A percentile compares a stretch with the other conserved stretches of the same genome.
phyloP scores from a whole-genome alignment of 164 flowering plant genomes.

The Stephania japonica region DNA sequence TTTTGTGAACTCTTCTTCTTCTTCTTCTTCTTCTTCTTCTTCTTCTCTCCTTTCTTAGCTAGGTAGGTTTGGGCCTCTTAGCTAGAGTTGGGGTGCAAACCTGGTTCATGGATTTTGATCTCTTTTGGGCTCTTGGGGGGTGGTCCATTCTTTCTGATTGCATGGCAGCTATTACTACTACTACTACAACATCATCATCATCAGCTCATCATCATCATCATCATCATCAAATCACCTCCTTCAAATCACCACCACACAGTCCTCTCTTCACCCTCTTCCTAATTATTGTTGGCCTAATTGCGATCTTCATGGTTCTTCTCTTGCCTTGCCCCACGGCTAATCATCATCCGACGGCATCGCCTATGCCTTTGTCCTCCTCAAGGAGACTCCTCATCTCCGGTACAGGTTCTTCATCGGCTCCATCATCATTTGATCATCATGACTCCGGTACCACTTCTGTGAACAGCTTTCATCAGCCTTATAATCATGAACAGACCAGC shows the following conservation, averaged over 20 bases:
- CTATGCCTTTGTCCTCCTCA: conserved; percentile 7
- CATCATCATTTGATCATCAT: conserved; percentile 5
- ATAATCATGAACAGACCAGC: conserved; percentile 14
- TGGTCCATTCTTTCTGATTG: conserved; percentile 42
- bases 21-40: conserved; percentile 19
- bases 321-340: conserved; percentile 24
- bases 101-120: conserved; percentile 87
- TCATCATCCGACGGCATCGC: conserved; percentile 16
- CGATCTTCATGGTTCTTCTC: conserved; percentile 17
- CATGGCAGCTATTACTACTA: conserved; percentile 40
- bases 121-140: conserved; percentile 74
- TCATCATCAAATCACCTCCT: conserved; percentile 12
- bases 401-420: neutral
- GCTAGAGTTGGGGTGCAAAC: conserved; percentile 23
- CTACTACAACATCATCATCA: conserved; percentile 13
- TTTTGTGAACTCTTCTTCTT: too few relatives aligned
- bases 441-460: neutral
- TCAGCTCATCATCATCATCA: conserved; percentile 8
- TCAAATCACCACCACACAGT: conserved; percentile 3
- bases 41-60: conserved; percentile 18
- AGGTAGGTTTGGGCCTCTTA: neutral
- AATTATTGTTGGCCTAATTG: too few relatives aligned
- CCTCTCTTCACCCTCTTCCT: conserved; percentile 20
- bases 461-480: conserved; percentile 10
- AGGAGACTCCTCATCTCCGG: conserved; percentile 22